These are phyloP conservation scores for Aspergillus novofumigatus DNA, from an alignment of 2,329 filamentous ascomycete species.

Conservation along the genomic window DNA sequence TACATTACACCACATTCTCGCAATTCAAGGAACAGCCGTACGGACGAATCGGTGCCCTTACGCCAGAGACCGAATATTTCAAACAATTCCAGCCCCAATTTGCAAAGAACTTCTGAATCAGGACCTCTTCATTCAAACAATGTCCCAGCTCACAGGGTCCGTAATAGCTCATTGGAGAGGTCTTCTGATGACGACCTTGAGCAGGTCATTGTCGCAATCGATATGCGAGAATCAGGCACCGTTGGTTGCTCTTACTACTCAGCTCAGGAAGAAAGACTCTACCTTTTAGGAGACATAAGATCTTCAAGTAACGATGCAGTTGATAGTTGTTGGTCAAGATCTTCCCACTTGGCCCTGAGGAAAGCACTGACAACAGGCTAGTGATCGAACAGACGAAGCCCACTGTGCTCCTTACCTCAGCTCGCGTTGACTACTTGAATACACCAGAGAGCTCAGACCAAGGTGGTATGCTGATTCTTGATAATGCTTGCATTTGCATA, in stretches of 20 bases:
- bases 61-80: background rate
- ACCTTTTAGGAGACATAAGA: constrained; percentile 71
- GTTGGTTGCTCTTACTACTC: constrained; percentile 84
- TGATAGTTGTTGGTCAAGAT: constrained; percentile 47
- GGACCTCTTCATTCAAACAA: constrained; percentile 9
- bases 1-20: background rate
- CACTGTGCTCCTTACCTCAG: constrained; percentile 56
- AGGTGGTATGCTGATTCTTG: constrained; percentile 15
- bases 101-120: constrained; percentile 3
- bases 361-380: constrained; percentile 28
- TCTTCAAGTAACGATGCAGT: constrained; percentile 65
- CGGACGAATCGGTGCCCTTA: background rate
- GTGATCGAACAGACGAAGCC: constrained; percentile 61
- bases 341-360: constrained; percentile 14
- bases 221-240: constrained; percentile 64
- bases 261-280: constrained; percentile 64
- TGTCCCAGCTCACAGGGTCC: constrained; percentile 2
- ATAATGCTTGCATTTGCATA: background rate
- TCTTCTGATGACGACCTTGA: constrained; percentile 50
- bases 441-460: constrained; percentile 41
- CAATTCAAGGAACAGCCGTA: background rate
- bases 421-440: constrained; percentile 48
- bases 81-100: background rate
- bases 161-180: constrained; percentile 28
- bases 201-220: constrained; percentile 76